Evolutionary conservation across 306 rosid species (phyloP), one percentile per base, ranked within the genome.

Genomic region (Hylodesmum podocarpum): DNA sequence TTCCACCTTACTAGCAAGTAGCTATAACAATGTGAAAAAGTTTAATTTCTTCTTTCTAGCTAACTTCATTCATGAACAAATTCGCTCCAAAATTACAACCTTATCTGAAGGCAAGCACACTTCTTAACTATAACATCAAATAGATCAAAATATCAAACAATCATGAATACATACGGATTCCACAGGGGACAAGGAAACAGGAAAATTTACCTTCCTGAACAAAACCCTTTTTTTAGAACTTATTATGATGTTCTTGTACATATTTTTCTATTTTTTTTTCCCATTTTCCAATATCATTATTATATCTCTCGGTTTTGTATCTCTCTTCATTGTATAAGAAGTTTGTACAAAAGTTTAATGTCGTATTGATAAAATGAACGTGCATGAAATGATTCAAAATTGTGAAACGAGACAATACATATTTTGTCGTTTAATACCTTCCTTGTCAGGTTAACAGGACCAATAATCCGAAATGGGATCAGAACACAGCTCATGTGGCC

Each of bases 351-450:
- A 21, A 8, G 8, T 46, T n/a, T n/a, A n/a, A n/a, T n/a, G 3
- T 46, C 51, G 8, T 46, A n/a, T 46, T 46, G n/a, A 46, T n/a
- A 51, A n/a, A 9, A 40, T 8, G 76, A 83, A 83, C 65, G 53
- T 83, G 86, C 55, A 24, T 41, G 77, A 74, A 81, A 85, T 85
- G 75, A 78, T 81, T 85, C 65, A 21, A 8, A 62, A 70, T 70
- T 33, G 0, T 27, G 22, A 80, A 79, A 84, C 62, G 88, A 34
- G 88, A 34, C 81, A 81, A 44, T 2, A 28, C 43, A 27, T 67
- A 19, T 24, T 33, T 78, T 85, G 88, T 85, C 79, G 54, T 40
- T 53, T 54, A 41, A 77, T 16, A 74, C 22, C 16, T 66, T 77
- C 54, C 50, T 34, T 22, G 78, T 50, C 69, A 39, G 47, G 64